Base-by-base conservation (phyloP, 2,329 filamentous ascomycete genomes). In the Cercospora berteroae region DNA sequence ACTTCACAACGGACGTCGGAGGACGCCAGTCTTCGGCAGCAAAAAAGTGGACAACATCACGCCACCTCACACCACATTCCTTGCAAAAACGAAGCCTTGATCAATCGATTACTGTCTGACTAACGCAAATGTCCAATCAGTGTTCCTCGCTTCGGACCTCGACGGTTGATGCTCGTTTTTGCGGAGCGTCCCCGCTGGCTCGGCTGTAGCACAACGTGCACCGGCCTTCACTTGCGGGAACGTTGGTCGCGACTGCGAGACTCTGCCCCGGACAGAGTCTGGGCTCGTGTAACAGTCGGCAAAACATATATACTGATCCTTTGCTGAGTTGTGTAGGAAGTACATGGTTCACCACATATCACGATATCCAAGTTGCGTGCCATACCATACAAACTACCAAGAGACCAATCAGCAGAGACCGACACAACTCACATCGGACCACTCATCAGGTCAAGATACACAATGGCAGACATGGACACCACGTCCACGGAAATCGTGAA, bases 401-500 rank as follows among this genome's bases (percentile, higher is more conserved):
- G 36, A 23, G 44, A 23, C 44, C 44, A 12, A 23, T 48, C 44
- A 23, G 10, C 18, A 20, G 7, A 9, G n/a, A 10, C 18, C 36
- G 39, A 18, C 12, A 48, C 18, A 48, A 23, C 48, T 55, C 48
- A 55, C 29, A 55, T 55, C 48, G 29, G 20, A 3, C 36, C 52
- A 20, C 44, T 13, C 20, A 31, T 20, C 50, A 63, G 36, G 27
- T 33, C 65, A 8, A 16, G 23, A 48, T 4, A 50, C 7, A 33
- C 36, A 25, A 44, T 65, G 44, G 68, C 62, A 57, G 65, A 65
- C 39, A 64, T 66, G 31, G 50, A 69, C 48, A 29, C 33, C 12
- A 60, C 61, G 50, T 50, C 70, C n/a, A 66, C 57, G 23, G 69
- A 69, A 23, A 60, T 69, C 7, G 63, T 67, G 31, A 69, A 71